Conservation (phyloP, 202 grass and related monocot genomes). For the Musa balbisiana region DNA sequence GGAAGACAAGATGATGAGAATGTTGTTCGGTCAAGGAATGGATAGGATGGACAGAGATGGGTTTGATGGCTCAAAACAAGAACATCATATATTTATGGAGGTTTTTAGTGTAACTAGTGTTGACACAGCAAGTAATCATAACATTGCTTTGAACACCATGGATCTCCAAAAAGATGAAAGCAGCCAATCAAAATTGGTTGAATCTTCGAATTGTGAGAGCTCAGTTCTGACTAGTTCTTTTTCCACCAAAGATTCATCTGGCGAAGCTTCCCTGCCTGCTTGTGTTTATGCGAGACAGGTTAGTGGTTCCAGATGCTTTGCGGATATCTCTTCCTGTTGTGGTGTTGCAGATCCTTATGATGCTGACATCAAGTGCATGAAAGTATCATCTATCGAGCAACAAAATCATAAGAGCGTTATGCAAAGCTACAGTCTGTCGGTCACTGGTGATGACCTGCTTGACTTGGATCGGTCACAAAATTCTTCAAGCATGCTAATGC, state of each 20-base stretch:
- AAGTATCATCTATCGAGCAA: neutral
- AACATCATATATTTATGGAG: constrained; percentile 25
- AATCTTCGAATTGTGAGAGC: neutral
- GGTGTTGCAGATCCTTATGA: constrained; percentile 11
- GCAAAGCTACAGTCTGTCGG: constrained; percentile 1
- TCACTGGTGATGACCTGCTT: neutral
- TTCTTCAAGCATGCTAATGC: neutral
- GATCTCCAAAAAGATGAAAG: constrained; percentile 7
- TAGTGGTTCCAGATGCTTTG: constrained; percentile 5
- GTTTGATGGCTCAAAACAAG: constrained; percentile 14
- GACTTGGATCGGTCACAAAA: constrained; percentile 1
- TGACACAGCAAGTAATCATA: neutral
- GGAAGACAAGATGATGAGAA: neutral
- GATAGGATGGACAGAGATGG: neutral
- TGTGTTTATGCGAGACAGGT: constrained; percentile 1
- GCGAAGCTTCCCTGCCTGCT: neutral
- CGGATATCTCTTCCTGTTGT: constrained; percentile 5
- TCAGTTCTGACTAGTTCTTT: constrained; percentile 1
- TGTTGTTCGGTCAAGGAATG: constrained; percentile 21
- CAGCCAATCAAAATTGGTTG: neutral
- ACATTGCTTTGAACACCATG: neutral
- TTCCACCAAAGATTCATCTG: neutral
- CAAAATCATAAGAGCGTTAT: neutral
- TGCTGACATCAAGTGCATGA: neutral
- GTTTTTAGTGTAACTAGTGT: constrained; percentile 6